Evolutionary conservation across 768 basidiomycete species (phyloP), one percentile per base, ranked within the genome.

Genomic region (Tulasnella sp.): DNA sequence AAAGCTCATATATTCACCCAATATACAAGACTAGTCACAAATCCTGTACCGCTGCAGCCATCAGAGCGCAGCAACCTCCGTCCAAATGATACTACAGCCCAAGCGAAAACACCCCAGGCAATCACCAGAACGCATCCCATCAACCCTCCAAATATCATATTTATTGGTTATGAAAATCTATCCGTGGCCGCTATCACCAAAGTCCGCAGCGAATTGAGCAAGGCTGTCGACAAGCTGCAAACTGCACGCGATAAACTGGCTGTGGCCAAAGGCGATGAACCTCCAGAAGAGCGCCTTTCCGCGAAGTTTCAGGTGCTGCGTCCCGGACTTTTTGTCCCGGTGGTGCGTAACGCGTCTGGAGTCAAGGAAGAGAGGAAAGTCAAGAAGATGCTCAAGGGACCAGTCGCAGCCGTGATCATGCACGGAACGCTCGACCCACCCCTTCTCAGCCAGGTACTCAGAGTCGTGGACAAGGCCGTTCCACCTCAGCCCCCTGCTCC

Each of bases 81-180:
- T 32, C 14, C 41, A 25, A 55, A n/a, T 12, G 15, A 11, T 8
- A 2, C 2, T 14, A 17, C 6, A 12, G 2, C 50, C 23, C 4
- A 35, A 5, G 31, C 17, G 7, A 21, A 29, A 21, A 34, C 23
- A 35, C 2, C 27, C 15, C 7, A 14, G 5, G 19, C 36, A 6
- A 17, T n/a, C n/a, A 37, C 35, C 1, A 2, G 34, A 2, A 17
- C 51, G 19, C 27, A 12, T 21, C 21, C 40, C 9, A 23, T 23
- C 7, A 32, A 43, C 17, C 34, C 43, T 6, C 55, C 55, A 6
- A 43, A 41, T 6, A 49, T 57, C 25, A 43, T 57, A 25, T 37
- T 57, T 11, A 57, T 57, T 36, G 48, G 46, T 43, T 37, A 46
- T 25, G 46, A 57, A 17, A 57, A 57, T 43, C 48, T 57, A 23